phyloP scores from a whole-genome alignment of 1,284 basidiomycete species.

The Ceratobasidium sp. region DNA sequence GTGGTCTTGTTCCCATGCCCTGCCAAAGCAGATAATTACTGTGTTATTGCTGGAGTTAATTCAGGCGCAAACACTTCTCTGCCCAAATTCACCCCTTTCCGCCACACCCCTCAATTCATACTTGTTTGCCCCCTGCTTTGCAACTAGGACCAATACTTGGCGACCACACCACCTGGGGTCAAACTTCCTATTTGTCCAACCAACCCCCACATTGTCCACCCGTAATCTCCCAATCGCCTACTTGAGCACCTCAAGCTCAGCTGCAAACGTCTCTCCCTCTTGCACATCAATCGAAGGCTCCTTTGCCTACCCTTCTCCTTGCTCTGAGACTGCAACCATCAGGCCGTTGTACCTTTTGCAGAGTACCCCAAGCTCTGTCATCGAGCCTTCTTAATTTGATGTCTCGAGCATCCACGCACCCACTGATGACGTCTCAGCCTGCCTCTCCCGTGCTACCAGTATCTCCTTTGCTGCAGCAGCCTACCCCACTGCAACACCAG shows the following conservation, averaged over 20 bases:
- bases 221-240: slow-evolving; percentile 29
- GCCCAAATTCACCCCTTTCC: slow-evolving; percentile 59
- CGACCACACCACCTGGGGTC: not conserved
- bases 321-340: slow-evolving; percentile 37
- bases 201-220: slow-evolving; percentile 30
- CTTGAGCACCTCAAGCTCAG: too few relatives aligned
- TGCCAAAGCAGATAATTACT: slow-evolving; percentile 69
- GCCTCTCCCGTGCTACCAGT: slow-evolving; percentile 39
- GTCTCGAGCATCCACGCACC: slow-evolving; percentile 26
- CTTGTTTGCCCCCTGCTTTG: not conserved
- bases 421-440: slow-evolving; percentile 38
- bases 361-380: not conserved
- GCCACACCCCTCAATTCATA: slow-evolving; percentile 24
- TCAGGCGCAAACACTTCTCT: slow-evolving; percentile 82
- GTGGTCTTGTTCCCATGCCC: slow-evolving; percentile 44
- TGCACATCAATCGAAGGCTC: slow-evolving; percentile 19
- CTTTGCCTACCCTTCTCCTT: slow-evolving; percentile 28
- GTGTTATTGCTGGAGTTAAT: slow-evolving; percentile 96
- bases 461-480: slow-evolving; percentile 41
- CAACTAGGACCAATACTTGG: slow-evolving; percentile 17
- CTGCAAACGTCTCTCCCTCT: slow-evolving; percentile 15
- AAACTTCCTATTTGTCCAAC: slow-evolving; percentile 7
- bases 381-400: slow-evolving; percentile 14
- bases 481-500: slow-evolving; percentile 40
- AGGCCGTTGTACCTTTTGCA: slow-evolving; percentile 24